These are phyloP conservation scores for Alternaria triticimaculans DNA, from an alignment of 2,329 filamentous ascomycete species.

Conservation along the genomic window DNA sequence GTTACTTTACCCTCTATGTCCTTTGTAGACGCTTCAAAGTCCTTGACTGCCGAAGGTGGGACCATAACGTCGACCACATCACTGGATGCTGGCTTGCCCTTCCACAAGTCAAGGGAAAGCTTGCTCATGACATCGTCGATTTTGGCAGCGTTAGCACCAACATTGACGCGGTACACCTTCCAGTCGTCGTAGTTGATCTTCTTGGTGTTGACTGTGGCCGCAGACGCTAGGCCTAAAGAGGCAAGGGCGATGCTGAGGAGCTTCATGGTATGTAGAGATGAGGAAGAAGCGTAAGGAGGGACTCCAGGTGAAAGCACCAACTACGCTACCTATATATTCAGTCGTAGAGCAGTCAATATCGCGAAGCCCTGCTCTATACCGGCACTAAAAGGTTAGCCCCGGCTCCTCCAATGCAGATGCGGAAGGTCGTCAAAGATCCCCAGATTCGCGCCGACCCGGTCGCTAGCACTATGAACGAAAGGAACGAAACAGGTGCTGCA, in stretches of 20 bases:
- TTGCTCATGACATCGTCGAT: slow-evolving; percentile 39
- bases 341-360: not conserved
- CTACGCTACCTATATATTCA: not conserved
- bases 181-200: slow-evolving; percentile 45
- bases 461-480: not conserved
- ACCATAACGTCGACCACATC: slow-evolving; percentile 47
- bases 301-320: not conserved
- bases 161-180: slow-evolving; percentile 47
- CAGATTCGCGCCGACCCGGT: slow-evolving; percentile 2
- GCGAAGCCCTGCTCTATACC: not conserved
- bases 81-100: slow-evolving; percentile 41
- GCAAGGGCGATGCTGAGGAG: slow-evolving; percentile 38
- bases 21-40: slow-evolving; percentile 36
- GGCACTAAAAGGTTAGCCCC: not conserved
- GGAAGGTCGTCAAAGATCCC: slow-evolving; percentile 8
- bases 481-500: not conserved
- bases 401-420: slow-evolving; percentile 1
- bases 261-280: slow-evolving; percentile 33
- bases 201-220: slow-evolving; percentile 35
- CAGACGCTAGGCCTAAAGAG: slow-evolving; percentile 41
- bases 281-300: slow-evolving; percentile 2
- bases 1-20: slow-evolving; percentile 20
- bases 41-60: slow-evolving; percentile 36
- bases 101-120: slow-evolving; percentile 43
- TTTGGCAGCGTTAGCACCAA: slow-evolving; percentile 35